phyloP scores from a whole-genome alignment of 2,329 filamentous ascomycete genomes.

The Cercospora sojina region DNA sequence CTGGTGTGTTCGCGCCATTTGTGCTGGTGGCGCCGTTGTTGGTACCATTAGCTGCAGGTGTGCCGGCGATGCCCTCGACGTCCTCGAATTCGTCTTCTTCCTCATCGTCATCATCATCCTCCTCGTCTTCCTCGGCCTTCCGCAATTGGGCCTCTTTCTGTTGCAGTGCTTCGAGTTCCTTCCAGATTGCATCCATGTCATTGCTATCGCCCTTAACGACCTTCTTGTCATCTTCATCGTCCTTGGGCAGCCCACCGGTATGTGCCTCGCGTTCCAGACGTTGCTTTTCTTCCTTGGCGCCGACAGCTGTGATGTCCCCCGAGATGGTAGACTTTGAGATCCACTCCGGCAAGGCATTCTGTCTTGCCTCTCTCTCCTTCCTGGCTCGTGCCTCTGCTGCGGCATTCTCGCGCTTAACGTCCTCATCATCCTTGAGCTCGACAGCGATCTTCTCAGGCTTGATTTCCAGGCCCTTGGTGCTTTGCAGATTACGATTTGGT shows the following conservation, averaged over 20 bases:
- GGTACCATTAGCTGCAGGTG: conserved; percentile 21
- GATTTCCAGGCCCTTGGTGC: conserved; percentile 37
- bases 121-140: conserved; percentile 53
- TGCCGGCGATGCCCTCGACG: conserved; percentile 46
- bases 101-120: conserved; percentile 51
- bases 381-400: conserved; percentile 34
- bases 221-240: conserved; percentile 45
- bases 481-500: conserved; percentile 35
- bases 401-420: conserved; percentile 36
- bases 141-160: conserved; percentile 44
- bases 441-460: conserved; percentile 40
- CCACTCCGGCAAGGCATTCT: conserved; percentile 40
- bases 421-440: conserved; percentile 38
- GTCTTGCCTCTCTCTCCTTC: conserved; percentile 37
- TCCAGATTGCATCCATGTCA: conserved; percentile 66
- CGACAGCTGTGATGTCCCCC: conserved; percentile 48
- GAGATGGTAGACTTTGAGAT: conserved; percentile 39
- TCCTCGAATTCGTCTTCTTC: conserved; percentile 56
- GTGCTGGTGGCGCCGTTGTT: conserved; percentile 34
- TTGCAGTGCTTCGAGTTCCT: conserved; percentile 63
- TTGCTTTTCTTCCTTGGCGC: conserved; percentile 39
- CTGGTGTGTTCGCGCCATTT: conserved; percentile 27
- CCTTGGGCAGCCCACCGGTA: conserved; percentile 41
- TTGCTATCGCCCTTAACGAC: conserved; percentile 46
- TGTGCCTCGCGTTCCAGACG: conserved; percentile 41